phyloP scores from a whole-genome alignment of 2,329 filamentous ascomycete genomes.

The Pestalotiopsis fici region DNA sequence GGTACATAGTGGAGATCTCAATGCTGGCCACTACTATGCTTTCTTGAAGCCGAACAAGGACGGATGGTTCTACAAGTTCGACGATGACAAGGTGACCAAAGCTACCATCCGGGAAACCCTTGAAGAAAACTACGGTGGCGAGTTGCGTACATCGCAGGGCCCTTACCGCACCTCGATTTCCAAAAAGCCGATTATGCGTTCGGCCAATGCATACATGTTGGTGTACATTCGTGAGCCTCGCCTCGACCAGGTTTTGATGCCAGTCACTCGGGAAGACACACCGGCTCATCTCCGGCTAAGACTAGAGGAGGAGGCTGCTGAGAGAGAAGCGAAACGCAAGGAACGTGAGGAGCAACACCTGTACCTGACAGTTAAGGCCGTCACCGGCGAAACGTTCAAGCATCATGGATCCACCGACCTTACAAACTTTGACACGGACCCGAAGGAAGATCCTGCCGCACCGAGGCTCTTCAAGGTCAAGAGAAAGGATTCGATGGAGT shows the following conservation, averaged over 20 bases:
- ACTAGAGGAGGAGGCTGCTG: constrained; percentile 79
- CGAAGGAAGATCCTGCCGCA: constrained; percentile 61
- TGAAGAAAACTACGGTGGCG: constrained; percentile 95
- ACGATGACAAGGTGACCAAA: constrained; percentile 95
- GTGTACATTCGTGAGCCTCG: constrained; percentile 91
- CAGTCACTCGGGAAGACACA: constrained; percentile 75
- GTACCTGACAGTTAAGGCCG: constrained; percentile 81
- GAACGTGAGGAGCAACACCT: constrained; percentile 94
- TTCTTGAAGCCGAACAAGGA: constrained; percentile 93
- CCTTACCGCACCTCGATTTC: constrained; percentile 41
- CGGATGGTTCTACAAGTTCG: constrained; percentile 94
- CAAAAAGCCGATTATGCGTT: constrained; percentile 61
- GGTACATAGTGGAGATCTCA: constrained; percentile 94
- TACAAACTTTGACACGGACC: constrained; percentile 63
- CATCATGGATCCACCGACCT: constrained; percentile 84
- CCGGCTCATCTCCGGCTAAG: constrained; percentile 76
- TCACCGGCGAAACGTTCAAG: constrained; percentile 80
- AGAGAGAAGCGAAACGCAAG: constrained; percentile 75
- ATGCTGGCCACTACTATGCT: constrained; percentile 97
- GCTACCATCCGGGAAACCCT: constrained; percentile 88
- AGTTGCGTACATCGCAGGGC: constrained; percentile 62
- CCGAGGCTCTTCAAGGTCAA: constrained; percentile 74
- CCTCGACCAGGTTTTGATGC: constrained; percentile 78
- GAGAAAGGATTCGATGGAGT: constrained; percentile 72
- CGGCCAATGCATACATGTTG: constrained; percentile 95